Base-by-base conservation (phyloP, 2,329 filamentous ascomycete genomes). In the Tolypocladium sp. region DNA sequence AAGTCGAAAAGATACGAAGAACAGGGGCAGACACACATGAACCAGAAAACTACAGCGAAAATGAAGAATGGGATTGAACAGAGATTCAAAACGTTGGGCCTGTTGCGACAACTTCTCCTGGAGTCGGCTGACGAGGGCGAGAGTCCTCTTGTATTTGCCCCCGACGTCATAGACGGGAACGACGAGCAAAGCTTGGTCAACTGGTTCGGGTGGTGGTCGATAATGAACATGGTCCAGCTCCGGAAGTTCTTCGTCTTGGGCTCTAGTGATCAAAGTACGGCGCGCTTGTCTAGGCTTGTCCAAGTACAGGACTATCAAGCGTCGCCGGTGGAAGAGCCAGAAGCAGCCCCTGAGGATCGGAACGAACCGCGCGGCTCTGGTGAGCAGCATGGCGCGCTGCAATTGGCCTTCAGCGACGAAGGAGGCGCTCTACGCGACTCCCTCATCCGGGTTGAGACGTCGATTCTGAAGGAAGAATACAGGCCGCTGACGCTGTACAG, bases 121-220 rank as follows among this genome's bases (percentile, higher is more conserved):
- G 57, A 54, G 17, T 51, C 61, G 25, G 42, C 57, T 41, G 61
- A 64, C 30, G 63, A 63, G 17, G 56, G 60, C 40, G 37, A 60
- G 33, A 44, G 61, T 27, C 71, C 76, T 4, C 64, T 86, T 7
- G 66, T 80, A 2, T 79, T 76, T 66, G 80, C 79, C 0, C 76
- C 77, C 17, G 64, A 72, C 4, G 68, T 63, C 1, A 81, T 87
- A 53, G 78, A 85, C 58, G 74, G 77, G 0, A 81, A 82, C 58
- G 83, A 87, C 61, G 85, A 88, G 65, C 81, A 85, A 65, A 84
- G 80, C 59, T 71, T 88, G 35, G 77, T 87, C 12, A 83, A 85
- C 62, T 86, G 82, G 80, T 87, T 86, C 67, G 82, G 80, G 1
- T 81, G 76, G 69, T 87, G 84, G 84, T 74, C 82, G 0, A 71